Conservation (phyloP, 495 filamentous ascomycete genomes). For the Hypoxylon rickii region DNA sequence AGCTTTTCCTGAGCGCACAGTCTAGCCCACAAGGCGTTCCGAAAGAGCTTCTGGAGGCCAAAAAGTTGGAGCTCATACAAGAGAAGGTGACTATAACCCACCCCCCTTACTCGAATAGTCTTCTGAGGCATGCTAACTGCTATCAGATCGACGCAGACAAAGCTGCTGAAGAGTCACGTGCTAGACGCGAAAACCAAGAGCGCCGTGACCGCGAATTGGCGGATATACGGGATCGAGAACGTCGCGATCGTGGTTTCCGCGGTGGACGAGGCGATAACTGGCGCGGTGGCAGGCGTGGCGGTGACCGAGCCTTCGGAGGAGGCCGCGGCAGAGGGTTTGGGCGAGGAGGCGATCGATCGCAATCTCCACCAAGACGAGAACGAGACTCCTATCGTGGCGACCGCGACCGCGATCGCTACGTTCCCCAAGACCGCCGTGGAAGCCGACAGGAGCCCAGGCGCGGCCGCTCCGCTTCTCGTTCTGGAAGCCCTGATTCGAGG, state of each 20-base stretch:
- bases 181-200: slow-evolving; percentile 63
- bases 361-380: slow-evolving; percentile 63
- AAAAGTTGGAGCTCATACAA: slow-evolving; percentile 91
- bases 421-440: slow-evolving; percentile 50
- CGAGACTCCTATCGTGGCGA: slow-evolving; percentile 46
- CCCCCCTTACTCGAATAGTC: not conserved
- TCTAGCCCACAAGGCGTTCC: slow-evolving; percentile 86
- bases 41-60: slow-evolving; percentile 91
- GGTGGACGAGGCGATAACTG: slow-evolving; percentile 58
- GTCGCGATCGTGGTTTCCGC: slow-evolving; percentile 69
- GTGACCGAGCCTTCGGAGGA: slow-evolving; percentile 51
- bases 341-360: slow-evolving; percentile 56
- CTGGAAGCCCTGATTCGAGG: slow-evolving; percentile 30
- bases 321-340: slow-evolving; percentile 50
- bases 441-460: slow-evolving; percentile 39
- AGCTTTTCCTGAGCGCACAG: slow-evolving; percentile 86
- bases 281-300: slow-evolving; percentile 52
- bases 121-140: slow-evolving; percentile 17
- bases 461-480: slow-evolving; percentile 39
- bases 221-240: slow-evolving; percentile 71
- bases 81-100: slow-evolving; percentile 68
- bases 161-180: slow-evolving; percentile 72
- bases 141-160: slow-evolving; percentile 79
- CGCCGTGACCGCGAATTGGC: slow-evolving; percentile 64
- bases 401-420: slow-evolving; percentile 57